phyloP scores from a whole-genome alignment of 371 early-diverging fungal genomes.

The Amoeboaphelidium protococcarum region DNA sequence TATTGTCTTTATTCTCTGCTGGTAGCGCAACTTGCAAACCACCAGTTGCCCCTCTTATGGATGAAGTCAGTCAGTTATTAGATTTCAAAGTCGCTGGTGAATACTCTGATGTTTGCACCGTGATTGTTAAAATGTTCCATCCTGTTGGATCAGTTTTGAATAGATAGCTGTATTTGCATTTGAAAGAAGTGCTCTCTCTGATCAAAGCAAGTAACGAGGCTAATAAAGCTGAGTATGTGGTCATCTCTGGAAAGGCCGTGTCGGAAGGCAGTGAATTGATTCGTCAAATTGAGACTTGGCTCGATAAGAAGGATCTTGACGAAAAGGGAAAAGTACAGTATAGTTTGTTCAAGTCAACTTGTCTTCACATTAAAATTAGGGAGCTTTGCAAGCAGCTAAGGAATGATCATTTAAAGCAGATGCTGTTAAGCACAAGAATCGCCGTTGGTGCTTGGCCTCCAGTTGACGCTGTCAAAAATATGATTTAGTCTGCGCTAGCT shows the following conservation, averaged over 20 bases:
- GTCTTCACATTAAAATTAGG: conserved; percentile 4
- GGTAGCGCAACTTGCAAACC: no score
- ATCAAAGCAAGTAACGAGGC: conserved; percentile 18
- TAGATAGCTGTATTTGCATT: neutral
- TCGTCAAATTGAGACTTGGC: conserved; percentile 6
- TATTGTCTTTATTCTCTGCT: no score
- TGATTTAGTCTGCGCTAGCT: conserved; percentile 14
- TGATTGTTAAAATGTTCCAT: neutral
- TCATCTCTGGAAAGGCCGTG: conserved; percentile 17
- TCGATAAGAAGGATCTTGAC: conserved; percentile 1
- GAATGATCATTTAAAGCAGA: conserved; percentile 11
- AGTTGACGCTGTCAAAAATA: conserved; percentile 15
- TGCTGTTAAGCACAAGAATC: conserved; percentile 15
- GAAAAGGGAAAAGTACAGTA: neutral
- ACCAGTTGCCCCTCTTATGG: no score
- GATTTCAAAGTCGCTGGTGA: neutral
- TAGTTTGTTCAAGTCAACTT: conserved; percentile 4
- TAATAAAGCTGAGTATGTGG: conserved; percentile 15
- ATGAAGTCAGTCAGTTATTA: no score
- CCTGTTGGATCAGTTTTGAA: neutral
- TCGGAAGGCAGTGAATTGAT: conserved; percentile 14
- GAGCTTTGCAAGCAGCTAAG: conserved; percentile 5
- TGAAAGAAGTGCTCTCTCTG: conserved; percentile 10
- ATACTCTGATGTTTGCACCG: neutral
- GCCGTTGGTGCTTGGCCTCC: conserved; percentile 26